These are phyloP conservation scores for Penicillium desertorum DNA, from an alignment of 495 filamentous ascomycete genomes.

Conservation along the genomic window DNA sequence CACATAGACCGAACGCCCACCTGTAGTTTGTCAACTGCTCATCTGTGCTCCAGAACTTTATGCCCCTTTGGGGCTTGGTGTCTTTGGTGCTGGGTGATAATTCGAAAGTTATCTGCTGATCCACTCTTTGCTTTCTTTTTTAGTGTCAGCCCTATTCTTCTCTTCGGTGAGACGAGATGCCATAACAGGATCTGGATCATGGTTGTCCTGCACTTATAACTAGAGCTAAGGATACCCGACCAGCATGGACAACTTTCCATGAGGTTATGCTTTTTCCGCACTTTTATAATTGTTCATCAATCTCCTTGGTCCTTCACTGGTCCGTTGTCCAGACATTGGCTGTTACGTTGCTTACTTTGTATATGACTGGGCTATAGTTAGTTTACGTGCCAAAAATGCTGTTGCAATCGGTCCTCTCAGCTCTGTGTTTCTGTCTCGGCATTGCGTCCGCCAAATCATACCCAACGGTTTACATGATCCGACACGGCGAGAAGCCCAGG, in stretches of 20 bases:
- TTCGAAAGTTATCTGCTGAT: conserved; percentile 10
- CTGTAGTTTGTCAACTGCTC: conserved; percentile 5
- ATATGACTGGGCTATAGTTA: conserved; percentile 1
- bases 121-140: conserved; percentile 3
- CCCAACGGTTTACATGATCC: conserved; percentile 51
- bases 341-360: not conserved
- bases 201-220: conserved; percentile 1
- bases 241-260: not conserved
- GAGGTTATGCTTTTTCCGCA: not conserved
- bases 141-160: not conserved
- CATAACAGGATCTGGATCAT: not conserved
- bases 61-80: conserved; percentile 3
- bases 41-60: not conserved
- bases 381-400: conserved; percentile 4
- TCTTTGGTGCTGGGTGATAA: not conserved
- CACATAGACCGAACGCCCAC: not conserved
- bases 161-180: not conserved
- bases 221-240: conserved; percentile 2
- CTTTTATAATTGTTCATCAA: not conserved
- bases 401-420: conserved; percentile 2
- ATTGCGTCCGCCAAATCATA: conserved; percentile 5
- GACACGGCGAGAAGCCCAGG: conserved; percentile 53
- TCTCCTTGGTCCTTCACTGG: not conserved
- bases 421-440: conserved; percentile 4
- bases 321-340: not conserved